phyloP scores from a whole-genome alignment of 179 eudicot species.

The Silene noctiflora region DNA sequence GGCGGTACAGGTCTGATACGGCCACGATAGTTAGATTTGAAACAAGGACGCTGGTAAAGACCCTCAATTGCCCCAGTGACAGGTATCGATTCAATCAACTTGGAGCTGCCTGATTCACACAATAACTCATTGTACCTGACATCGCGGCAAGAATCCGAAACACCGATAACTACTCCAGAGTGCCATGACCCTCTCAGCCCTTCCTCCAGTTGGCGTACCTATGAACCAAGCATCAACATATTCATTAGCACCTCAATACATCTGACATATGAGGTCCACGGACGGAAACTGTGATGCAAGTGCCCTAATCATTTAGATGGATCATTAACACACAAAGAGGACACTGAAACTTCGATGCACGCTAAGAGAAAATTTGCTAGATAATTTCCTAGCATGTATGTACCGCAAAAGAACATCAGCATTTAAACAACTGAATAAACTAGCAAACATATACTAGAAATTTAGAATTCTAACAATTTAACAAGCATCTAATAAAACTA shows the following conservation, averaged over 20 bases:
- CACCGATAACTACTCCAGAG: slow-evolving; percentile 40
- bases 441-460: not conserved
- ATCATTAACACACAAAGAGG: not conserved
- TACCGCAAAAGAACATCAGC: not conserved
- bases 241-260: slow-evolving; percentile 9
- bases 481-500: too few relatives aligned
- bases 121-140: slow-evolving; percentile 39
- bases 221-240: not conserved
- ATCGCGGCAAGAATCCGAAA: slow-evolving; percentile 35
- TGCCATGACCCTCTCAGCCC: slow-evolving; percentile 50
- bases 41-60: slow-evolving; percentile 35
- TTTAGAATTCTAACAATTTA: not conserved
- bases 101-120: slow-evolving; percentile 39
- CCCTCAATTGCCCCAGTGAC: slow-evolving; percentile 47
- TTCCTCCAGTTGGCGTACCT: slow-evolving; percentile 47
- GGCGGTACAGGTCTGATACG: slow-evolving; percentile 43
- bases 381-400: not conserved
- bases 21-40: slow-evolving; percentile 39
- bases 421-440: not conserved
- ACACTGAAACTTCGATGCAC: not conserved
- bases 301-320: not conserved
- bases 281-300: not conserved
- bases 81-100: slow-evolving; percentile 46
- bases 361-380: not conserved
- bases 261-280: not conserved